Base-by-base conservation (phyloP, 345 rosid genomes). In the Salix udensis region DNA sequence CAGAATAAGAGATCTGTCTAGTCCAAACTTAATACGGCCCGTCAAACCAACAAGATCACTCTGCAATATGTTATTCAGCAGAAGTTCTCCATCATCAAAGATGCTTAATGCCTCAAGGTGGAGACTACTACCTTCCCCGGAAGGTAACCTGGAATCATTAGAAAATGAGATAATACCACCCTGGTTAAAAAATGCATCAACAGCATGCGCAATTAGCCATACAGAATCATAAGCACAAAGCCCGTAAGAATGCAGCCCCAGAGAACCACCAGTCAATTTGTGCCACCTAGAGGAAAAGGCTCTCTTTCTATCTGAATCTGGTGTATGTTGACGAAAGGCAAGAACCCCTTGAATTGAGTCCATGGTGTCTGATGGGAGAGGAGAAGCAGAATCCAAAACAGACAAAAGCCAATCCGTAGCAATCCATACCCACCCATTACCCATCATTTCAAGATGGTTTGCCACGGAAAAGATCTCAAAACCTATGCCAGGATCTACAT, bases 381-480 rank as follows among this genome's bases (percentile, higher is more conserved):
- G 91, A 24, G 87, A 82, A 10, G 48, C 74, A 68, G 96, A 88
- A 80, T 95, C 98, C 19, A 95, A 80, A 69, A 66, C 62, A 23
- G 89, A 79, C 0, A 97, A 87, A 18, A 95, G 88, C 98, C 96
- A 91, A 85, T 93, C 97, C 2, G 98, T 93, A 46, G 97, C 92
- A 65, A 95, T 93, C 98, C 98, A 95, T 19, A 89, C 98, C 40
- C 88, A 95, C 4, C 98, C 98, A 78, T 88, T 91, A 15, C 93
- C 93, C 93, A 95, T 90, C 98, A 95, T 95, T 67, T 90, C 87
- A 58, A 95, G 93, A 82, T 89, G 83, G 31, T 85, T 85, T 39
- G 98, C 98, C 81, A 85, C 82, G 2, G 94, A 86, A 78, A 95
- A 90, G 67, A 95, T 39, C 48, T 71, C 36, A 12, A 90, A 78